Percentiles rank a stretch among this genome's conserved stretches.
Conservation (phyloP, 305 asterid species). For the Rubia peregrina region DNA sequence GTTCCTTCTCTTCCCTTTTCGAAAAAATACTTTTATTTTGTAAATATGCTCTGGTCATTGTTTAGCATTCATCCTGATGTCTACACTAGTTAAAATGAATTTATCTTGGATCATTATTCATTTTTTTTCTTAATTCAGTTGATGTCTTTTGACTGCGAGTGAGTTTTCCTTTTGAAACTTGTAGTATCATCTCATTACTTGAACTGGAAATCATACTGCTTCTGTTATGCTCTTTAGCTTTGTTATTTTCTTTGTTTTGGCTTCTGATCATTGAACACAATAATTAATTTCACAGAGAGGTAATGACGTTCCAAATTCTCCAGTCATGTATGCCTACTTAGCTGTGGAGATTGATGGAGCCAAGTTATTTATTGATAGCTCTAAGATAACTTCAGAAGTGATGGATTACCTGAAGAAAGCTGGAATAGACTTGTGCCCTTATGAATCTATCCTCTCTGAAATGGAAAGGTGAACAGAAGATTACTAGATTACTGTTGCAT, state of each 20-base stretch:
- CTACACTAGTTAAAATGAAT: background rate
- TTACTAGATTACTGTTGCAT: conserved; percentile 6
- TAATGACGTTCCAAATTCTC: conserved; percentile 76
- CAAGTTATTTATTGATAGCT: conserved; percentile 64
- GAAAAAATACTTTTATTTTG: background rate
- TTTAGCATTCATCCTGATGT: background rate
- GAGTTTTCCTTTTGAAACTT: background rate
- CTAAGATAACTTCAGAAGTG: conserved; percentile 73
- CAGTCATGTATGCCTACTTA: conserved; percentile 90
- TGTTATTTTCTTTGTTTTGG: background rate
- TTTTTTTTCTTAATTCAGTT: background rate
- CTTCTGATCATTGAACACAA: background rate
- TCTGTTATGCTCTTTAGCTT: background rate
- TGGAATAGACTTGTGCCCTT: conserved; percentile 73
- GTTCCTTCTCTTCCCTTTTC: background rate
- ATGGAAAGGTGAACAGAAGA: conserved; percentile 53
- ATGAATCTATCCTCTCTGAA: conserved; percentile 79
- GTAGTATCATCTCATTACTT: background rate
- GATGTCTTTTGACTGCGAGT: background rate
- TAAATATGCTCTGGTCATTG: background rate
- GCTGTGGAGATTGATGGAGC: conserved; percentile 83
- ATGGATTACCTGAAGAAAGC: conserved; percentile 71
- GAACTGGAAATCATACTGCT: background rate
- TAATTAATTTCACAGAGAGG: conserved; percentile 60
- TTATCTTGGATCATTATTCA: background rate